Base-by-base conservation (phyloP, 1,284 basidiomycete genomes). In the Trametes sp. region DNA sequence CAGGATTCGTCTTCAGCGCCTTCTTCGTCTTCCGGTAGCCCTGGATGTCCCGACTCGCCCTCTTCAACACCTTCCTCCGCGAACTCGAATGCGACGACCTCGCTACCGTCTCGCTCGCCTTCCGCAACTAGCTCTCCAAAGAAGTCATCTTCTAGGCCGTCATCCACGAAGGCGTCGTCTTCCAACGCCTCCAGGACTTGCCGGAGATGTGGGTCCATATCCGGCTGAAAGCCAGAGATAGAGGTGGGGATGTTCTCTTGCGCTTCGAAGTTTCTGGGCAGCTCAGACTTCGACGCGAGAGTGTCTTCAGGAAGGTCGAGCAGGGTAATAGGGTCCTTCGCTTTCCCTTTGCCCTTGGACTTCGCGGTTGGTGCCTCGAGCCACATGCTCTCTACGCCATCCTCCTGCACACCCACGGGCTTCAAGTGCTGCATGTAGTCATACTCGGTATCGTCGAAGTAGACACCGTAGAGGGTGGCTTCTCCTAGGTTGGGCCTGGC, bases 341-440 rank as follows among this genome's bases (percentile, higher is more conserved):
- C 59, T 59, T 69, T 75, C 21, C 62, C 66, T 50, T 81, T 80
- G 19, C 71, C 76, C 63, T 81, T 80, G 14, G 76, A 67, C 65
- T 78, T 69, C 38, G 31, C 31, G n/a, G 71, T 60, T 7, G 90
- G 89, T 19, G 89, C 93, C 67, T 93, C 89, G 49, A 96, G 82
- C 64, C 95, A 82, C 38, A 92, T 76, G 66, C 86, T 90, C 41
- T 93, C 92, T 11, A 93, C 86, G 4, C 90, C 92, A 44, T 92
- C 92, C 72, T 90, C 88, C 65, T 88, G 82, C 5, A 84, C 67
- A 4, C 94, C 94, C 45, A 94, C 87, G 1, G 86, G 73, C 24
- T 93, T 89, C 38, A 99, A 84, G 79, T 99, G 98, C 78, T 97
- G 92, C 94, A 98, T 97, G 81, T 99, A 99, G 77, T 99, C 94